A percentile compares a stretch with the other conserved stretches of the same genome.
These are phyloP conservation scores for Ceratobasidium sp. DNA, from an alignment of 1,284 basidiomycete species.

Conservation along the genomic window DNA sequence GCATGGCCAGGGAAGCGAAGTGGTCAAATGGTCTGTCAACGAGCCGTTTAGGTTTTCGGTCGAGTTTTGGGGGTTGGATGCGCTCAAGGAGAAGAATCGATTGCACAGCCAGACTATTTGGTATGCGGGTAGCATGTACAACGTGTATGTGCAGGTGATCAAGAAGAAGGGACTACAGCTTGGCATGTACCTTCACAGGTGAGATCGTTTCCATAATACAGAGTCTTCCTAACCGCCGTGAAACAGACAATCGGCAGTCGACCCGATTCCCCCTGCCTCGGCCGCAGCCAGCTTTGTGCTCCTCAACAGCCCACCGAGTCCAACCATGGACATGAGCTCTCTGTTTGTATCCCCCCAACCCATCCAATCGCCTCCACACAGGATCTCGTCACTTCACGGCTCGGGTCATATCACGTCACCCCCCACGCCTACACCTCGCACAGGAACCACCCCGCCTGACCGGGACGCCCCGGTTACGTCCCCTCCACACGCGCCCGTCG, in stretches of 20 bases:
- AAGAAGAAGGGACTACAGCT: slow-evolving; percentile 82
- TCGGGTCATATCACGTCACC: slow-evolving; percentile 32
- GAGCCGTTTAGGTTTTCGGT: slow-evolving; percentile 82
- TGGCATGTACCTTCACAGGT: slow-evolving; percentile 86
- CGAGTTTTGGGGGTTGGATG: slow-evolving; percentile 91
- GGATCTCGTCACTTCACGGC: slow-evolving; percentile 25
- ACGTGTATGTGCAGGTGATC: slow-evolving; percentile 89
- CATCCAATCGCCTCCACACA: slow-evolving; percentile 15
- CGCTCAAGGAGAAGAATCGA: slow-evolving; percentile 85
- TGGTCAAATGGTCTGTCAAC: slow-evolving; percentile 56
- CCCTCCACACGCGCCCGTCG: slow-evolving; percentile 63
- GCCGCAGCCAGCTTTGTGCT: slow-evolving; percentile 51
- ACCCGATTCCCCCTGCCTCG: slow-evolving; percentile 67
- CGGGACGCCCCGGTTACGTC: slow-evolving; percentile 61
- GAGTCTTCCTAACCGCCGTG: neutral
- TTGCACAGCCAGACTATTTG: slow-evolving; percentile 82
- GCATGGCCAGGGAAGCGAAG: slow-evolving; percentile 29
- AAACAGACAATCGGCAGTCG: slow-evolving; percentile 77
- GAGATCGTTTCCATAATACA: neutral
- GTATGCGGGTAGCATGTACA: slow-evolving; percentile 84
- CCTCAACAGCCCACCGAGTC: slow-evolving; percentile 17
- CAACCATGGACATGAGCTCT: slow-evolving; percentile 10
- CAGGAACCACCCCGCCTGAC: slow-evolving; percentile 33
- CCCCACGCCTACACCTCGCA: slow-evolving; percentile 30
- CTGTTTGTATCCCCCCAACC: slow-evolving; percentile 25